Percentiles rank a stretch among this genome's conserved stretches.
phyloP scores from a whole-genome alignment of 805 yeast genomes.

The Hanseniaspora taiwanica region DNA sequence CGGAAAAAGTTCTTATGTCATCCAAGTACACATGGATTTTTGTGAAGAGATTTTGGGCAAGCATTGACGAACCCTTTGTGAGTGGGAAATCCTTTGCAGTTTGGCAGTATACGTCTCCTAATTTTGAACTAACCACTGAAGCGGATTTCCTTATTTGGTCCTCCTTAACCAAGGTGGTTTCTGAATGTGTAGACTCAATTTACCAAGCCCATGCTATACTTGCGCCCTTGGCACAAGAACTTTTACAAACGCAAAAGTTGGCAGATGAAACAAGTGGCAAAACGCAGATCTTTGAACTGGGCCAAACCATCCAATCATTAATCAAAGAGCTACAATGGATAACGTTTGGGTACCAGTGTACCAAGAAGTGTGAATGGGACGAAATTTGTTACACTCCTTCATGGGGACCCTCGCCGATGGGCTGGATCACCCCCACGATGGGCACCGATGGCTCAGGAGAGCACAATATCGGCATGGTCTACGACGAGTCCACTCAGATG shows the following conservation, averaged over 20 bases:
- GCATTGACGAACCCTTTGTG: conserved; percentile 8
- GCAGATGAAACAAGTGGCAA: conserved; percentile 10
- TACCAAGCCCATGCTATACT: conserved; percentile 25
- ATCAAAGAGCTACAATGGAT: conserved; percentile 28
- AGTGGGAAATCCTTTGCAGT: conserved; percentile 23
- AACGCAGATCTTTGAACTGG: conserved; percentile 9
- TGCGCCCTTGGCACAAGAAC: conserved; percentile 17
- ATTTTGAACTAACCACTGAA: conserved; percentile 24
- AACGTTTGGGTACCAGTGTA: conserved; percentile 29
- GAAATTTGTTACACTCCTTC: conserved; percentile 46
- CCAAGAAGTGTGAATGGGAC: conserved; percentile 29
- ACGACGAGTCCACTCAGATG: conserved; percentile 2
- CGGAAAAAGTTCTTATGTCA: conserved; percentile 20
- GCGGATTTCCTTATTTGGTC: conserved; percentile 39
- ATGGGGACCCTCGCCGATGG: conserved; percentile 47
- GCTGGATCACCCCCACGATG: conserved; percentile 28
- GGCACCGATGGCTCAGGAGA: too few species aligned
- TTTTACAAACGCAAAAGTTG: conserved; percentile 7
- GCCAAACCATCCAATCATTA: conserved; percentile 10
- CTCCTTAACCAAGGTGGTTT: conserved; percentile 30
- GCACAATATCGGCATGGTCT: too few species aligned
- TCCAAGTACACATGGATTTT: conserved; percentile 31
- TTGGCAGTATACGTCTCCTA: conserved; percentile 35
- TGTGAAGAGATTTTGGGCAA: conserved; percentile 30
- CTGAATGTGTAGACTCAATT: conserved; percentile 24